Base-by-base conservation (phyloP, 2,329 filamentous ascomycete species). In the Gyromitra esculenta region DNA sequence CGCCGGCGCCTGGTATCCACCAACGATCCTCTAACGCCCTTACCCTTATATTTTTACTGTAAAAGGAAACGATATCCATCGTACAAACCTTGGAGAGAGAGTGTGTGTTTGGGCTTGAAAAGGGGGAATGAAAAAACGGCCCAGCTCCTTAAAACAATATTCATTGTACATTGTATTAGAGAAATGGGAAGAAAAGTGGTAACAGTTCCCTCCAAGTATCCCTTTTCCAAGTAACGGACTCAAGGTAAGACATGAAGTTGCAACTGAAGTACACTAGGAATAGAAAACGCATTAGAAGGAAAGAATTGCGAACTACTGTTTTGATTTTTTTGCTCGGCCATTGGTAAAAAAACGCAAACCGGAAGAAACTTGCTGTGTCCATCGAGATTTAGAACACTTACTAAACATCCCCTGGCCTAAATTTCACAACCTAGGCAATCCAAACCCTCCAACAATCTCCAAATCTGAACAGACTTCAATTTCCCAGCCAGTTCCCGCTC, bases 401-500 rank as follows among this genome's bases (percentile, higher is more conserved):
- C 31, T 65, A 13, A 21, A 37, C 37, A 37, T 52, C 43, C 50
- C 21, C 18, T 35, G 56, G 41, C 56, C 31, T 54, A 75, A 70
- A 77, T 31, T 50, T 77, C 75, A 35, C 64, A 70, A 18, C 75
- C 18, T 41, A 79, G 35, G 41, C 78, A 79, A 18, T 77, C 78
- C n/a, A 78, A 57, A 2, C 66, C 64, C 43, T 79, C 77, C 21
- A 79, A 31, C 15, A 79, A 37, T 35, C 75, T 77, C 78, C 78
- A 79, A 45, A 79, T 78, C 62, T 79, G 78, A 57, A 70, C 66
- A 56, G 73, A 63, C 48, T 52, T 74, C 37, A 68, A 62, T 63
- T 79, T 78, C 11, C 78, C 78, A 6, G 74, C 60, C 21, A 79
- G 63, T 31, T 79, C 78, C 8, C 75, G 63, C 56, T 79, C 77